Evolutionary conservation across 306 rosid species (phyloP).

Genomic region (Amphicarpaea edgeworthii): DNA sequence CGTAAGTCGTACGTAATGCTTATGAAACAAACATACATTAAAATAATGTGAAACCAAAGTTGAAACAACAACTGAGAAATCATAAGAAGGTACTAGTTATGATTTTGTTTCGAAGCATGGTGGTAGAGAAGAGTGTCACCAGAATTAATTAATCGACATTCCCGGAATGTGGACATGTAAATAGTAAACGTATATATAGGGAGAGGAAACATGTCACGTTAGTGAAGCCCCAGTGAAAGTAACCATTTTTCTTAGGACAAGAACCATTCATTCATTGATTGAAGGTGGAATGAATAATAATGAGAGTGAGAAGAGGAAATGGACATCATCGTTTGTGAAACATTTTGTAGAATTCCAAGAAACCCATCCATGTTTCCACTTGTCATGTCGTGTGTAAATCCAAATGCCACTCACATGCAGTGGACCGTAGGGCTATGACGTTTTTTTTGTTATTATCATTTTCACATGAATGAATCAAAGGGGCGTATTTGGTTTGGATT

Average conservation of each 20-base stretch:
- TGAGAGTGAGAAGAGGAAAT: constrained; percentile 32
- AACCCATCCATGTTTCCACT: constrained; percentile 44
- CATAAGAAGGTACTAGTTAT: background rate
- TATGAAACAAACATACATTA: background rate
- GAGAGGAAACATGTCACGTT: constrained; percentile 49
- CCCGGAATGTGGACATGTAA: constrained; percentile 35
- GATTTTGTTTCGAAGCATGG: too few relatives aligned
- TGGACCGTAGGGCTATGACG: constrained; percentile 36
- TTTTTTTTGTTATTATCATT: background rate
- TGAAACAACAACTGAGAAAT: background rate
- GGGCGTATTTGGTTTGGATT: background rate
- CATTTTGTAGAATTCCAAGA: constrained; percentile 40
- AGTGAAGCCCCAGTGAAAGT: constrained; percentile 7
- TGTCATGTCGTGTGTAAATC: constrained; percentile 38
- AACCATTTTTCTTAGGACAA: constrained; percentile 33
- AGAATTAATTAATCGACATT: too few relatives aligned
- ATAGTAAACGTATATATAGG: background rate
- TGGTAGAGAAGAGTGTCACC: background rate
- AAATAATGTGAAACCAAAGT: constrained; percentile 15
- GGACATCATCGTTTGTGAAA: constrained; percentile 37
- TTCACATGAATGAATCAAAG: background rate
- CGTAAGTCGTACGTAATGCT: too few relatives aligned
- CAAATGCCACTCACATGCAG: constrained; percentile 47
- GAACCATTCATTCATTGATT: constrained; percentile 19
- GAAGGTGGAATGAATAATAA: constrained; percentile 35